Base-by-base conservation (phyloP, 441 rosid genomes). In the Capsella rubella region DNA sequence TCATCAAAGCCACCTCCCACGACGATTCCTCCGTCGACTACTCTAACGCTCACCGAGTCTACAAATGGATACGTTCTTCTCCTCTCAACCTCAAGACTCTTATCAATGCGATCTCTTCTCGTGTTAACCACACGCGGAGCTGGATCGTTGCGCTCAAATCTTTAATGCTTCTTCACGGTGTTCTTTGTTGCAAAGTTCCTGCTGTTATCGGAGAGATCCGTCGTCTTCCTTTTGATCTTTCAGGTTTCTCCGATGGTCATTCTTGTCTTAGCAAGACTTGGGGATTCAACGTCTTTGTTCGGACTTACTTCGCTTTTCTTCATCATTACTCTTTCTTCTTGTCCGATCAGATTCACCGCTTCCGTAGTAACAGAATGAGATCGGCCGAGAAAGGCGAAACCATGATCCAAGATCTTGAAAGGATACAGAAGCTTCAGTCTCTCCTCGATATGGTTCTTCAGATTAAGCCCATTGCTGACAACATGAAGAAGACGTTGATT, bases 61-160 rank as follows among this genome's bases (percentile, higher is more conserved):
- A 87, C 54, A 53, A 81, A 3, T 88, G 94, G 90, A 79, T 88
- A 42, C 81, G 88, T 1, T 65, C 86, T 2, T 88, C 98, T 43
- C 91, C 94, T 1, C 69, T 75, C 47, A 83, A 83, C 87, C 77
- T 89, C 61, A 85, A 79, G 58, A 86, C 94, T 54, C 75, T 88
- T 0, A 31, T 83, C 9, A 67, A 74, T 74, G 79, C 82, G 5
- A 66, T 93, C 45, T 76, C 87, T 1, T 32, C 64, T 8, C 85
- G 98, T 12, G 82, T 91, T 56, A 82, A 79, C 69, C 82, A 82
- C 71, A 88, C 93, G 2, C 56, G 77, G 2, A 81, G 87, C 80
- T 91, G 98, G 97, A 84, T 82, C 11, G 94, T 91, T 5, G 87
- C 93, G 0, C 81, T 93, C n/a, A 91, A 91, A 32, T 85, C 96